These are phyloP conservation scores for Fusarium continuum DNA, from an alignment of 2,329 filamentous ascomycete genomes.

Conservation along the genomic window DNA sequence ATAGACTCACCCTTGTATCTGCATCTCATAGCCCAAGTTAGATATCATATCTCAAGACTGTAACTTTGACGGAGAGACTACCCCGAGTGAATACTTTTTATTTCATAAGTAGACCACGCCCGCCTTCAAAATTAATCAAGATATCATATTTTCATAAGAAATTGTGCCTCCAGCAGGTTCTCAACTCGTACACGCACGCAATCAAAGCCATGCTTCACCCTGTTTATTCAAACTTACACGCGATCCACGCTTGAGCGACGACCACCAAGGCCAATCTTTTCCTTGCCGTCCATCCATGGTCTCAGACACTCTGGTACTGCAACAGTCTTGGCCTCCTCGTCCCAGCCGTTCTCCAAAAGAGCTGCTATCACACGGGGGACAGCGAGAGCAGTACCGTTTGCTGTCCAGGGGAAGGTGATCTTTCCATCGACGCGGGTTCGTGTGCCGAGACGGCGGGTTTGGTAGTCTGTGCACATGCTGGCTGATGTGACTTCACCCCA, in stretches of 20 bases:
- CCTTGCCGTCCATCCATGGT: constrained; percentile 83
- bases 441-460: constrained; percentile 83
- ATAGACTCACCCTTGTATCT: not conserved
- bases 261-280: constrained; percentile 64
- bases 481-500: constrained; percentile 96
- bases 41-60: not conserved
- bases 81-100: not conserved
- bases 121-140: constrained; percentile 25
- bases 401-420: constrained; percentile 82
- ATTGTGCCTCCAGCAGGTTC: constrained; percentile 10
- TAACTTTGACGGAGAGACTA: not conserved
- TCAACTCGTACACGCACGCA: constrained; percentile 25
- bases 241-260: constrained; percentile 43
- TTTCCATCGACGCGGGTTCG: constrained; percentile 67
- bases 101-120: constrained; percentile 10
- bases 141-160: constrained; percentile 19
- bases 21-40: not conserved
- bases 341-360: constrained; percentile 90
- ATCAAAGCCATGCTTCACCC: not conserved
- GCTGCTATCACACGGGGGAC: constrained; percentile 90
- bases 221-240: constrained; percentile 33
- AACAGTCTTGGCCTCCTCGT: constrained; percentile 73
- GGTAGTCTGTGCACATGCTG: constrained; percentile 94
- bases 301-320: constrained; percentile 80
- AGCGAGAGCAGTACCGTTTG: constrained; percentile 94